These are phyloP conservation scores for Colletotrichum sp. DNA, from an alignment of 2,329 filamentous ascomycete species.

Conservation along the genomic window DNA sequence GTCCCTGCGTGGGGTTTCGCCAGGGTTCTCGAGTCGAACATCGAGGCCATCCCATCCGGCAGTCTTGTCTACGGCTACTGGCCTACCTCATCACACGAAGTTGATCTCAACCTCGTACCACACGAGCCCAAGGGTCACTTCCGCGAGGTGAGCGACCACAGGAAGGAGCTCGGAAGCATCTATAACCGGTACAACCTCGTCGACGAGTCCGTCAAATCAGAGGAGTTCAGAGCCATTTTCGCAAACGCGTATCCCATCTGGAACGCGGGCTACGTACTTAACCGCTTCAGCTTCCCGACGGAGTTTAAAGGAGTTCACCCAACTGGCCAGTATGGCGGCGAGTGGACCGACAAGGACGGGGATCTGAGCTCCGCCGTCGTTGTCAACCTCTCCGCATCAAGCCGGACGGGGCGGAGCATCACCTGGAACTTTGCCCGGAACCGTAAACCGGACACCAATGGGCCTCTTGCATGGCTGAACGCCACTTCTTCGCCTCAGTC, in stretches of 20 bases:
- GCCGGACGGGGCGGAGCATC: conserved; percentile 32
- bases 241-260: conserved; percentile 26
- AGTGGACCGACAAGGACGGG: conserved; percentile 33
- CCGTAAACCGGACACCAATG: neutral
- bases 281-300: conserved; percentile 34
- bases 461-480: conserved; percentile 30
- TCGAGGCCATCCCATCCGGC: conserved; percentile 34
- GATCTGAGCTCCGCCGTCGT: conserved; percentile 38
- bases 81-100: conserved; percentile 40
- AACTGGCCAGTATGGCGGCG: conserved; percentile 3
- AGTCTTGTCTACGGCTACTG: conserved; percentile 47
- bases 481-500: conserved; percentile 25
- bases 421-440: conserved; percentile 28
- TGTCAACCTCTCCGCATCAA: conserved; percentile 31
- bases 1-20: conserved; percentile 55
- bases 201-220: neutral
- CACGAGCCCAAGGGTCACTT: conserved; percentile 32
- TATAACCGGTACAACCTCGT: conserved; percentile 48
- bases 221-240: conserved; percentile 8
- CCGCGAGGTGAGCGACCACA: conserved; percentile 40
- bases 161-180: conserved; percentile 26
- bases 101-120: conserved; percentile 39
- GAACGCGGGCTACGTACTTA: conserved; percentile 33
- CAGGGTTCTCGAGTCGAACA: conserved; percentile 43
- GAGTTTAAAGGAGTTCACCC: conserved; percentile 25